Evolutionary conservation across 495 filamentous ascomycete species (phyloP), one percentile per base, ranked within the genome.

Genomic region (Geopyxis carbonaria): DNA sequence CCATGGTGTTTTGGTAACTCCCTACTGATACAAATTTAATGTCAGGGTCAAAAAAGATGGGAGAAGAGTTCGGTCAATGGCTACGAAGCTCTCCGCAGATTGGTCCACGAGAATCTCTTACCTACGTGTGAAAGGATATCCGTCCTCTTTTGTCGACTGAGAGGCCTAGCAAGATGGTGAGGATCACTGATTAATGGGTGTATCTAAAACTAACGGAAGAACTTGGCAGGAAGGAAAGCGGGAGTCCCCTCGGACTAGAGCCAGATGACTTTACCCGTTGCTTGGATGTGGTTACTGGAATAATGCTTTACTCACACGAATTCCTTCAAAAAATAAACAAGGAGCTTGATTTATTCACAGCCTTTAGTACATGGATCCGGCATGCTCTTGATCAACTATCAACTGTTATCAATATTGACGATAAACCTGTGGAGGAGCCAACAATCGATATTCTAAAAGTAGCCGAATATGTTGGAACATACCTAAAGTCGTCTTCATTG

Each of bases 1-100:
- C 20, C 24, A n/a, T 25, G 15, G 23, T 18, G 39, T 34, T 22
- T 29, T 22, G 19, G 31, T 37, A 31, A 42, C 13, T 31, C 10
- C 13, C 21, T 14, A 38, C 43, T 62, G 38, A 60, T 33, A 22
- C n/a, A 8, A 4, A 24, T 8, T 29, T 3, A 4, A 40, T 15
- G 14, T 43, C 42, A 92, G 83, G 84, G 85, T 2, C 81, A 93
- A 50, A 94, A 93, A 58, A 69, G 89, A 40, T 97, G 89, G 89
- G 84, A 94, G 34, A 86, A 89, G 52, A 76, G 81, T 13, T 75
- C 89, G 14, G 65, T 69, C 2, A 67, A 64, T 22, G 84, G 83
- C 3, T 78, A 91, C 19, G 72, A 80, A 37, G 78, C 69, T 38
- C 69, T 97, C 7, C 72, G 81, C 15, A 66, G 72, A 33, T 61